Evolutionary conservation across 2,329 filamentous ascomycete species (phyloP).

Genomic region (Sporothrix phasma): DNA sequence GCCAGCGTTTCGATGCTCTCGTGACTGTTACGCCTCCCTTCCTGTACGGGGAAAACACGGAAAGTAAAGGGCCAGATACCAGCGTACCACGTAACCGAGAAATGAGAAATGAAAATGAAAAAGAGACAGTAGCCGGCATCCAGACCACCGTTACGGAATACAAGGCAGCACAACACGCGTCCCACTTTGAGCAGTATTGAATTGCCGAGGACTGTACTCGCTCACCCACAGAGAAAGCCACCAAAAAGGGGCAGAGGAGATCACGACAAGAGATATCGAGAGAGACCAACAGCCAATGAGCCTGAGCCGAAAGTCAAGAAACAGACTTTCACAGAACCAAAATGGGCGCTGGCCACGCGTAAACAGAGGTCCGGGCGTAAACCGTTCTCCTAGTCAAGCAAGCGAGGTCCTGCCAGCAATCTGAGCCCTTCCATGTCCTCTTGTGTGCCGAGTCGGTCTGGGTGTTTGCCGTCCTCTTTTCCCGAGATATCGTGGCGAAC

Average conservation of each 20-base stretch:
- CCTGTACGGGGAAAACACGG: constrained; percentile 2
- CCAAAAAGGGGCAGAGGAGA: neutral
- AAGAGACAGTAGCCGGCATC: neutral
- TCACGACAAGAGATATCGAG: too few species aligned
- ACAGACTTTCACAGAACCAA: neutral
- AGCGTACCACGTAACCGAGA: neutral
- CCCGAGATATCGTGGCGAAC: too few species aligned
- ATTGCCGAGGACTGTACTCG: neutral
- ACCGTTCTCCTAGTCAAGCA: neutral
- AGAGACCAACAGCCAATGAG: neutral
- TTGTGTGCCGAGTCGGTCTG: neutral
- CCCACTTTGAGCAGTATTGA: neutral
- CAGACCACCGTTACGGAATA: neutral
- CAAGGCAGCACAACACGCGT: too few species aligned
- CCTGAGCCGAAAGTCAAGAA: neutral
- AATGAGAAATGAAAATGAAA: neutral
- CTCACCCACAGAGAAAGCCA: neutral
- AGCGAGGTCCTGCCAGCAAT: neutral
- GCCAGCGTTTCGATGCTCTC: neutral
- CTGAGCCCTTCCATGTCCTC: neutral
- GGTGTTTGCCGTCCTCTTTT: neutral
- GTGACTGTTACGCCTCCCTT: neutral
- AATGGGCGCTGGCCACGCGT: neutral
- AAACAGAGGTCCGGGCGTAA: neutral
- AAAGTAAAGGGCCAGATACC: constrained; percentile 1